These are phyloP conservation scores for Spatholobus suberectus DNA, from an alignment of 306 rosid genomes.

Conservation along the genomic window DNA sequence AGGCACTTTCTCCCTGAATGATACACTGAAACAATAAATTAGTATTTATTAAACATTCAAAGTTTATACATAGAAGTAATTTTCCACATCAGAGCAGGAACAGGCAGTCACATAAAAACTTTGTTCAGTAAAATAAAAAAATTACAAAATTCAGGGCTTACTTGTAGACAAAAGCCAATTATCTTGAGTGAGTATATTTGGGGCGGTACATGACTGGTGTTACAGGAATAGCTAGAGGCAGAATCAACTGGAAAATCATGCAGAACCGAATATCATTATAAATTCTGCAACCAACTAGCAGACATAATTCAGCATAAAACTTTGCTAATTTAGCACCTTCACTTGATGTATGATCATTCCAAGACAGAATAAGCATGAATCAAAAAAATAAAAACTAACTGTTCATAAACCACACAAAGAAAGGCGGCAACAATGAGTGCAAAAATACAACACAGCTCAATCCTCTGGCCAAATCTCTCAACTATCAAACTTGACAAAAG, in stretches of 20 bases:
- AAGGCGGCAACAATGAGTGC: conserved; percentile 53
- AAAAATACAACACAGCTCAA: conserved; percentile 55
- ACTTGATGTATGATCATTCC: conserved; percentile 9
- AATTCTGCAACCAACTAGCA: conserved; percentile 59
- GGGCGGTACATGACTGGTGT: conserved; percentile 51
- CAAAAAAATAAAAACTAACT: conserved; percentile 47
- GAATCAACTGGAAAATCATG: conserved; percentile 66
- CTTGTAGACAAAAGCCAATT: conserved; percentile 71
- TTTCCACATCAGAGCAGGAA: conserved; percentile 4
- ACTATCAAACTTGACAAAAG: conserved; percentile 64
- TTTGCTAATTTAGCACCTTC: conserved; percentile 25
- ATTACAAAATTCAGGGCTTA: conserved; percentile 30
- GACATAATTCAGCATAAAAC: conserved; percentile 49
- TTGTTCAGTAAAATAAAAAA: background rate
- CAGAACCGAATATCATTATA: conserved; percentile 62
- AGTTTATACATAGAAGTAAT: background rate
- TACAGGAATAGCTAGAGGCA: conserved; percentile 59
- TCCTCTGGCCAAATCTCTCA: conserved; percentile 63
- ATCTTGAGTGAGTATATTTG: conserved; percentile 68
- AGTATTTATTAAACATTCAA: background rate
- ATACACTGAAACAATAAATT: background rate
- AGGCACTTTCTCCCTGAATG: background rate
- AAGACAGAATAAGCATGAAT: conserved; percentile 9
- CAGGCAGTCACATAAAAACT: background rate
- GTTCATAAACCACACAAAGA: conserved; percentile 54